These are phyloP conservation scores for Lipomyces oligophaga DNA, from an alignment of 805 yeast genomes.

Conservation along the genomic window DNA sequence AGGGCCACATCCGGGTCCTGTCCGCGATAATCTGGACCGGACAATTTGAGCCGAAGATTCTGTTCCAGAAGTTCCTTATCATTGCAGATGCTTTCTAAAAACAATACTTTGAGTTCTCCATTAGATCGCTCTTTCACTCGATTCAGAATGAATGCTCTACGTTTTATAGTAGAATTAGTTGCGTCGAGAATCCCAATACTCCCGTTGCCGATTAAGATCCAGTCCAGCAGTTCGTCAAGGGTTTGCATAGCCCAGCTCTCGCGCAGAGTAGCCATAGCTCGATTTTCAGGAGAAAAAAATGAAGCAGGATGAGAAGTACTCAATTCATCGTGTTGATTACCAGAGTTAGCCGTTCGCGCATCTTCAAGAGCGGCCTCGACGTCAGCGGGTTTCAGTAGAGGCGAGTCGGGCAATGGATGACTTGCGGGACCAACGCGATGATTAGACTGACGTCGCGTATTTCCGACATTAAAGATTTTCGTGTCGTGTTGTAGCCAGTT, in stretches of 20 bases:
- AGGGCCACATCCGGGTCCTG: slow-evolving; percentile 81
- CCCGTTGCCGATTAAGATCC: slow-evolving; percentile 74
- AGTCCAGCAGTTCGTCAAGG: slow-evolving; percentile 74
- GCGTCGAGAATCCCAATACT: slow-evolving; percentile 94
- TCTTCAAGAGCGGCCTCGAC: not conserved
- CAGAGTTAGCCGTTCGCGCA: not conserved
- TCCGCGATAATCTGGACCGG: slow-evolving; percentile 87
- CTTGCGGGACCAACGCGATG: slow-evolving; percentile 64
- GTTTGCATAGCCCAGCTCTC: slow-evolving; percentile 98
- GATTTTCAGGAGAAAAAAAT: slow-evolving; percentile 80
- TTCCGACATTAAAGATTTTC: slow-evolving; percentile 90
- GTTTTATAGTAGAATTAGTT: slow-evolving; percentile 74
- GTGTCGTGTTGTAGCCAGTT: slow-evolving; percentile 94
- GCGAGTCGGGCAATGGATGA: slow-evolving; percentile 54
- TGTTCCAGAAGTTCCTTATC: slow-evolving; percentile 74
- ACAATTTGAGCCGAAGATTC: slow-evolving; percentile 76
- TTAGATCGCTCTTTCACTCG: slow-evolving; percentile 34
- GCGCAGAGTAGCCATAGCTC: slow-evolving; percentile 58
- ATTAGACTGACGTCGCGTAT: slow-evolving; percentile 75
- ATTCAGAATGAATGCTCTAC: slow-evolving; percentile 60
- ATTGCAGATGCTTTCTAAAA: slow-evolving; percentile 81
- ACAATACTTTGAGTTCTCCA: slow-evolving; percentile 64
- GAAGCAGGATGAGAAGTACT: slow-evolving; percentile 61
- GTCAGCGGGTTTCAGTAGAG: slow-evolving; percentile 7
- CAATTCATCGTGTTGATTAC: slow-evolving; percentile 6